Base-by-base conservation (phyloP, 495 filamentous ascomycete species). In the Hypoxylon intermedium region DNA sequence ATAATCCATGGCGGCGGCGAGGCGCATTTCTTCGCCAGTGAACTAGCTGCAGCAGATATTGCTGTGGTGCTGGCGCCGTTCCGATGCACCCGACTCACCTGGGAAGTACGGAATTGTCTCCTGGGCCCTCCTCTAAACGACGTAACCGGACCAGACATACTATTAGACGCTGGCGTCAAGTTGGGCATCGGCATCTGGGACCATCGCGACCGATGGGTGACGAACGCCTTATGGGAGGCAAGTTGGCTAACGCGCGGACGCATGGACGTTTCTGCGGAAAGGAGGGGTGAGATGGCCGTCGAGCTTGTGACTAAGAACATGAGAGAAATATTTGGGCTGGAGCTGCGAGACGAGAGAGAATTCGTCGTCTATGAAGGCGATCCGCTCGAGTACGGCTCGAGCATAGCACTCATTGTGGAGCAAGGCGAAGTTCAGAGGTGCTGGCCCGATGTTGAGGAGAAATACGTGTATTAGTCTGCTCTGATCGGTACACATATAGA, bases 11-110 rank as follows among this genome's bases (percentile, higher is more conserved):
- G 38, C 38, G 18, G 38, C 38, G 38, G 38, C 2, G 38, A 42
- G 18, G 38, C 38, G 2, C 38, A 42, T 11, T 11, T 42, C 61
- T 67, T 77, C 31, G 76, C 73, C 33, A 50, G 70, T 18, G 73
- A 74, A 19, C 59, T 79, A 1, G 74, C 76, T 15, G 60, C 53
- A 3, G 68, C 74, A 3, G 47, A 58, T 11, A 74, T 80, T 41
- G 63, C 74, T 2, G 64, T 80, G 2, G 76, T 80, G 5, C 38
- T 42, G 5, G 38, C 38, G 38, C 38, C 38, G 16, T 42, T 42
- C 38, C 30, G 30, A 2, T 33, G 30, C 30, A 33, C 9, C 30
- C 30, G 9, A 12, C 30, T 33, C 2, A 33, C 30, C 3, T 33
- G 30, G 30, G 30, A 33, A 33, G 30, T 9, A 12, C 30, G 30